Base-by-base conservation (phyloP, 2,329 filamentous ascomycete species). In the Talaromyces funiculosus region DNA sequence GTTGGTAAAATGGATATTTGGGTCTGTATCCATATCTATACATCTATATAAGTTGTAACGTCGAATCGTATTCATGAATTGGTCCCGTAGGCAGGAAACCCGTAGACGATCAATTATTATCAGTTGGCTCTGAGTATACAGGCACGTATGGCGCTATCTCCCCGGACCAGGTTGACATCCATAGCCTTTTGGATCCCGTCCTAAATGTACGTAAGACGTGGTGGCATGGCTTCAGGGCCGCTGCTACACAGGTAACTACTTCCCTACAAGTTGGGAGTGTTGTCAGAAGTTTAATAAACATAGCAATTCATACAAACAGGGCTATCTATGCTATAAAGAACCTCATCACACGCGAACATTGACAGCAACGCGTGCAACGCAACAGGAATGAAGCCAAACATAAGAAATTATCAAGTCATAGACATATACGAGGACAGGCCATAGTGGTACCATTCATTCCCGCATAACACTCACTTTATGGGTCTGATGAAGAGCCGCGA, bases 311-410 rank as follows among this genome's bases (percentile, higher is more conserved):
- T n/a, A 12, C 16, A 26, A 53, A 53, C 18, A 53, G 10, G 5
- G 51, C 51, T 38, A 53, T 53, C 51, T 53, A 53, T 53, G 33
- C 51, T 35, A 20, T 53, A 9, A n/a, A 37, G n/a, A 24, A 24
- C 6, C 10, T 20, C 3, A 8, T 51, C 20, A 18, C 16, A 31
- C n/a, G 26, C 24, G 45, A 26, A 49, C 24, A 49, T n/a, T 14
- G n/a, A 20, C 4, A 37, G 16, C 4, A 16, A 49, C 45, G 14
- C 45, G 22, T 6, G 16, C 16, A 29, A 49, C 16, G 3, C n/a
- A 18, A n/a, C n/a, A n/a, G n/a, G n/a, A n/a, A n/a, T 7, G 42
- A 45, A 12, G 7, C 24, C 22, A 26, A 16, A 26, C 22, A 26
- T 26, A 22, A n/a, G n/a, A n/a, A n/a, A n/a, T n/a, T 10, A 43